Evolutionary conservation across 2,329 filamentous ascomycete genomes (phyloP).

Genomic region (Alternaria sp.): DNA sequence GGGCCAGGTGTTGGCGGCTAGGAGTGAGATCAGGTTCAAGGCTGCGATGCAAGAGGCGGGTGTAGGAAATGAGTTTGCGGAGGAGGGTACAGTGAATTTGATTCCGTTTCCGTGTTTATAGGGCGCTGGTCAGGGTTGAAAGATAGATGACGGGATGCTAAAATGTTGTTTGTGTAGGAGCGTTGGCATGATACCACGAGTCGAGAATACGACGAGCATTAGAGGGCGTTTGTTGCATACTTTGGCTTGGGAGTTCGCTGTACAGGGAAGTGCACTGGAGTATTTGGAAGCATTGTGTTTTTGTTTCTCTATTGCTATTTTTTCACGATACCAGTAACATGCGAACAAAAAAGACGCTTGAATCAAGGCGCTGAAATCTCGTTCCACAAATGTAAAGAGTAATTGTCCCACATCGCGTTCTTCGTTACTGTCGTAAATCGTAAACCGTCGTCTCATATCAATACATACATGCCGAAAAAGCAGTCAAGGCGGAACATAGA

Average conservation of each 20-base stretch:
- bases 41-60: conserved; percentile 30
- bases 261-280: not conserved
- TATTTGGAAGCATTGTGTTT: not conserved
- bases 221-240: not conserved
- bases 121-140: not conserved
- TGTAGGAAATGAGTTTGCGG: conserved; percentile 10
- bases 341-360: not conserved
- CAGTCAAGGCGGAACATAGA: not conserved
- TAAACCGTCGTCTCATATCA: not conserved
- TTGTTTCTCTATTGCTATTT: not conserved
- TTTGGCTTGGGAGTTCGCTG: not conserved
- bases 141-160: not conserved
- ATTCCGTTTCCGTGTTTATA: conserved; percentile 2
- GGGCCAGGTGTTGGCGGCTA: conserved; percentile 40
- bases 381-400: not conserved
- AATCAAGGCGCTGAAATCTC: not conserved
- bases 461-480: not conserved
- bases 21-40: conserved; percentile 37
- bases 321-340: not conserved
- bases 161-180: not conserved
- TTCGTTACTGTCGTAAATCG: conserved; percentile 1
- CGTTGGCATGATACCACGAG: conserved; percentile 2
- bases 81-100: conserved; percentile 10
- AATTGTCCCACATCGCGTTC: not conserved
- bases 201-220: not conserved